Evolutionary conservation across 129 eudicot species (phyloP).

Genomic region (Centella asiatica): DNA sequence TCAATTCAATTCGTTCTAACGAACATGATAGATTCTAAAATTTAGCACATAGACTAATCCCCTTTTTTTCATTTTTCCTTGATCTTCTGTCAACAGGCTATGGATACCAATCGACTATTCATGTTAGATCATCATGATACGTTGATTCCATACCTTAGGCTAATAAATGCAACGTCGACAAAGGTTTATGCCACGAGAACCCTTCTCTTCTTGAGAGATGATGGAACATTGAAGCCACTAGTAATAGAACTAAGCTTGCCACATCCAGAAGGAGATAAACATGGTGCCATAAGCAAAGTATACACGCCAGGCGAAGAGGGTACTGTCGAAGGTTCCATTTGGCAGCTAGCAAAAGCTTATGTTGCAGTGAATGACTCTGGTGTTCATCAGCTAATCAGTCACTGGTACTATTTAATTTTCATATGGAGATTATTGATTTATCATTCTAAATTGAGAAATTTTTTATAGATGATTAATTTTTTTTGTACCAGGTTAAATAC

Average conservation of each 20-base stretch:
- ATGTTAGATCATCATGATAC: slow-evolving; percentile 85
- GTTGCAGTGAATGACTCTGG: slow-evolving; percentile 94
- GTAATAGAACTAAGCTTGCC: slow-evolving; percentile 84
- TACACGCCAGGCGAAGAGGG: slow-evolving; percentile 50
- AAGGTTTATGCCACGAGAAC: slow-evolving; percentile 76
- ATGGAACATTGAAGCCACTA: slow-evolving; percentile 73
- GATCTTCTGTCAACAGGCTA: slow-evolving; percentile 40
- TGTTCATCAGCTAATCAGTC: slow-evolving; percentile 88
- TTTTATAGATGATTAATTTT: too few relatives aligned
- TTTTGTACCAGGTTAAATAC: too few relatives aligned
- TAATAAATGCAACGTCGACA: slow-evolving; percentile 56
- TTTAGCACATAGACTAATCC: background rate
- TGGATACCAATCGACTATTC: slow-evolving; percentile 50
- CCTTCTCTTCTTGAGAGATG: slow-evolving; percentile 52
- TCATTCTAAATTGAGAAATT: too few relatives aligned
- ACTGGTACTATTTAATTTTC: too few relatives aligned
- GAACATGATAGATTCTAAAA: background rate
- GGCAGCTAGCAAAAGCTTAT: slow-evolving; percentile 96
- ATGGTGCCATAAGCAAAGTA: slow-evolving; percentile 52
- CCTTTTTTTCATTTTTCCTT: background rate
- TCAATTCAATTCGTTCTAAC: background rate
- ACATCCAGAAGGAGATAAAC: slow-evolving; percentile 34
- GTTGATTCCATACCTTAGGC: slow-evolving; percentile 63
- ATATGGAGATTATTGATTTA: too few relatives aligned
- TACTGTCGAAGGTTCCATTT: slow-evolving; percentile 40